Percentiles rank a stretch among this genome's conserved stretches.
These are phyloP conservation scores for Nepenthes alata DNA, from an alignment of 179 eudicot genomes.

Conservation along the genomic window DNA sequence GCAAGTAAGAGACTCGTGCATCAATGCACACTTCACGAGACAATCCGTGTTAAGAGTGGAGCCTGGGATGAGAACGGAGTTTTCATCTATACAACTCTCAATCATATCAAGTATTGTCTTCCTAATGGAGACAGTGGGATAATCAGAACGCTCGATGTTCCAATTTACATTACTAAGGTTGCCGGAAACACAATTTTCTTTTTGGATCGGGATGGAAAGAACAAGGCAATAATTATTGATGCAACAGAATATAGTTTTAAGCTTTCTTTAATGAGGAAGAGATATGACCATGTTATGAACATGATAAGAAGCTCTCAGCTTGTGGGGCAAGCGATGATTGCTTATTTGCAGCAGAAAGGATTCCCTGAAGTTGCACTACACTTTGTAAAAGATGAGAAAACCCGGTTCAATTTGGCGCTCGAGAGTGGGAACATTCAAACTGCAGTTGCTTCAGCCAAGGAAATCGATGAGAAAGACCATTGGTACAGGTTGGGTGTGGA, in stretches of 20 bases:
- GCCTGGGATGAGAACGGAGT: constrained; percentile 97
- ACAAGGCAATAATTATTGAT: constrained; percentile 26
- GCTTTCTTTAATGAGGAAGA: constrained; percentile 33
- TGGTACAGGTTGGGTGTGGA: constrained; percentile 44
- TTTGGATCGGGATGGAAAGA: constrained; percentile 41
- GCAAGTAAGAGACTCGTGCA: constrained; percentile 80
- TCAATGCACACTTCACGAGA: constrained; percentile 65
- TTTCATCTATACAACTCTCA: constrained; percentile 77
- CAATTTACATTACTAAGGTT: constrained; percentile 75
- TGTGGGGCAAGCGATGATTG: constrained; percentile 43
- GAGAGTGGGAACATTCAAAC: constrained; percentile 44
- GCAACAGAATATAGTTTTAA: constrained; percentile 43
- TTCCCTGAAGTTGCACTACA: constrained; percentile 48
- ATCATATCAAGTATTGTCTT: constrained; percentile 90
- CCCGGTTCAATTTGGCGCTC: constrained; percentile 39
- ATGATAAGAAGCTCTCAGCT: constrained; percentile 42
- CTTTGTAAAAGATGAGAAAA: constrained; percentile 41
- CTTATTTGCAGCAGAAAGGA: constrained; percentile 42
- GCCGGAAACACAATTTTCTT: constrained; percentile 47
- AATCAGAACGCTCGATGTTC: constrained; percentile 75
- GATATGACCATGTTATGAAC: constrained; percentile 36
- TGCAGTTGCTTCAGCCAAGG: constrained; percentile 46
- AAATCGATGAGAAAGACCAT: constrained; percentile 40
- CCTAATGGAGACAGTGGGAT: constrained; percentile 97
- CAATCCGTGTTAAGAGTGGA: constrained; percentile 91